phyloP scores from a whole-genome alignment of 2,329 filamentous ascomycete genomes.

The Fusarium bactridioides region DNA sequence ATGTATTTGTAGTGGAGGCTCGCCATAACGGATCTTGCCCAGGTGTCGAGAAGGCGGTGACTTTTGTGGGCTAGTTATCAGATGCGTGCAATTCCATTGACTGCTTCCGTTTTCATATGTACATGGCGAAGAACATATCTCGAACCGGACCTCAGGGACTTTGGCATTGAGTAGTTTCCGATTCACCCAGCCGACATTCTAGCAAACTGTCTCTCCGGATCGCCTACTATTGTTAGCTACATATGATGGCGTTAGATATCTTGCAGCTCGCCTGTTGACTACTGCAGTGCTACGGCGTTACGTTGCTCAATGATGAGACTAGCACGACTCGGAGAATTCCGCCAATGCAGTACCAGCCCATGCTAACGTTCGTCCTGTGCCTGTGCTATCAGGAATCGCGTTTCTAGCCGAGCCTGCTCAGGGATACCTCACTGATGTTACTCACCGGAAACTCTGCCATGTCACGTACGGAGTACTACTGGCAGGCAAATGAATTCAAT shows the following conservation, averaged over 20 bases:
- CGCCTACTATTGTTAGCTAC: background rate
- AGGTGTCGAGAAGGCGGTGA: background rate
- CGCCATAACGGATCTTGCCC: slow-evolving; percentile 4
- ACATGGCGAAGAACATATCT: background rate
- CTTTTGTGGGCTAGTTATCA: background rate
- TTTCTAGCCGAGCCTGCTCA: slow-evolving; percentile 16
- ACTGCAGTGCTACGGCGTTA: slow-evolving; percentile 18
- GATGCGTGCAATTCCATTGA: background rate
- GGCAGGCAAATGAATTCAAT: background rate
- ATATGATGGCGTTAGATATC: background rate
- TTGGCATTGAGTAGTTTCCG: background rate
- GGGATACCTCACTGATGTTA: background rate
- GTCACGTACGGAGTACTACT: background rate
- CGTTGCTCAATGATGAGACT: slow-evolving; percentile 26
- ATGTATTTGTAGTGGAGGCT: background rate
- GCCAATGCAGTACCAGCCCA: slow-evolving; percentile 19
- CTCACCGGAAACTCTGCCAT: background rate
- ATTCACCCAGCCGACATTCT: background rate
- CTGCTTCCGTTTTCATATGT: background rate
- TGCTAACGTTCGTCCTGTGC: slow-evolving; percentile 14
- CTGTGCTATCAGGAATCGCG: slow-evolving; percentile 30
- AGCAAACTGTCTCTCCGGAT: background rate
- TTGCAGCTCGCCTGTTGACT: slow-evolving; percentile 1
- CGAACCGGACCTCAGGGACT: background rate
- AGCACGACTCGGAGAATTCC: slow-evolving; percentile 41